A percentile compares a stretch with the other conserved stretches of the same genome.
These are phyloP conservation scores for Parietaria judaica DNA, from an alignment of 306 rosid species.

Conservation along the genomic window DNA sequence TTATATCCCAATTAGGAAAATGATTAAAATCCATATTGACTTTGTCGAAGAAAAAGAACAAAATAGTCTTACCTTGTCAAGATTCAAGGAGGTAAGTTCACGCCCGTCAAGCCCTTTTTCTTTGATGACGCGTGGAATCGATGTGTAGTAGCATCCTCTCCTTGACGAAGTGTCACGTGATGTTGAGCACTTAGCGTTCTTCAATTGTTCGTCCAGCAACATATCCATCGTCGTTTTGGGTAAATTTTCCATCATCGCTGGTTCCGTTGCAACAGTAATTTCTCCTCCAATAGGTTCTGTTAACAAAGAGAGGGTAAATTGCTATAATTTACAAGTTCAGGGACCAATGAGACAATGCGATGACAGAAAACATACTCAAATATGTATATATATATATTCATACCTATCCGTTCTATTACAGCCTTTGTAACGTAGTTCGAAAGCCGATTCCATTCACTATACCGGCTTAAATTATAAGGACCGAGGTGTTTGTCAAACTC, in stretches of 20 bases:
- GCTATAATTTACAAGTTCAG: too few relatives aligned
- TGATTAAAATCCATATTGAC: background rate
- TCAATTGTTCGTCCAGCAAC: conserved; percentile 56
- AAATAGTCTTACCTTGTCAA: conserved; percentile 76
- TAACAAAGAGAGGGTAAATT: too few relatives aligned
- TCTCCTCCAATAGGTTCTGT: conserved; percentile 95
- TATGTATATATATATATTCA: conserved; percentile 2
- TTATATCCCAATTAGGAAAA: conserved; percentile 15
- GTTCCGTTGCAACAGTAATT: conserved; percentile 56
- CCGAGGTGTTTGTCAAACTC: conserved; percentile 87
- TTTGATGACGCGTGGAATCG: conserved; percentile 70
- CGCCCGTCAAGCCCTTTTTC: conserved; percentile 60
- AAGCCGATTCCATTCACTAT: conserved; percentile 64
- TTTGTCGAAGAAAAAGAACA: background rate
- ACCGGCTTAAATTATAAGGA: conserved; percentile 60
- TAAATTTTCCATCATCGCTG: conserved; percentile 30
- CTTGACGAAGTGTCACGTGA: conserved; percentile 35
- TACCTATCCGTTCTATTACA: conserved; percentile 53
- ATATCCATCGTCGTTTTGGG: conserved; percentile 49
- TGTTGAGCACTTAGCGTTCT: conserved; percentile 39
- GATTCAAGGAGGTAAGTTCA: conserved; percentile 79
- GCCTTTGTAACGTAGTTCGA: conserved; percentile 55
- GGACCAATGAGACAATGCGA: too few relatives aligned
- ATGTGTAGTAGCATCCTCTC: conserved; percentile 79
- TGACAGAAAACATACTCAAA: too few relatives aligned